Evolutionary conservation across 208 protist genomes (phyloP).

Genomic region (Crithidia fasciculata): DNA sequence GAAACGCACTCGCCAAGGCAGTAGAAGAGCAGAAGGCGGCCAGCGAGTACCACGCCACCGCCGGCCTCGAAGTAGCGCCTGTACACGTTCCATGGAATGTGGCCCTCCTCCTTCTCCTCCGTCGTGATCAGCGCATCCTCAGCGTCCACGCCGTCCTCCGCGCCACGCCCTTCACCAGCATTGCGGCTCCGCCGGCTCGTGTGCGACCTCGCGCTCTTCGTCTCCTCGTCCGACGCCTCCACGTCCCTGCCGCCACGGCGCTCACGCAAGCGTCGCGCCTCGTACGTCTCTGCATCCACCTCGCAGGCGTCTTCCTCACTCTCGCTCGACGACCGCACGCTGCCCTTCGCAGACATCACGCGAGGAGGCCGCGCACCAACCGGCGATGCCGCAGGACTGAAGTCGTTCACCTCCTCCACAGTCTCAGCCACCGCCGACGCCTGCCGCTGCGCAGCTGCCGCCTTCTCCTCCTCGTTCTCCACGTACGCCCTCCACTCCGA

Average conservation of each 20-base stretch:
- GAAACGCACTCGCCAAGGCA: constrained; percentile 32
- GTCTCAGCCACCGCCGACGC: not conserved
- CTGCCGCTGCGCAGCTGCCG: not conserved
- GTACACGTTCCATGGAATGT: constrained; percentile 59
- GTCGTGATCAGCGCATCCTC: constrained; percentile 43
- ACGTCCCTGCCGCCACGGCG: not conserved
- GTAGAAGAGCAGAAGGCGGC: constrained; percentile 35
- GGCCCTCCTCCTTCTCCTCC: constrained; percentile 73
- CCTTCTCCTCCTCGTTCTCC: constrained; percentile 17
- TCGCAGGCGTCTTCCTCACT: not conserved
- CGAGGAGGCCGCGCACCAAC: not conserved
- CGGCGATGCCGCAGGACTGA: not conserved
- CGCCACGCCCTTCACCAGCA: not conserved
- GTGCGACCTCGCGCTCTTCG: not conserved
- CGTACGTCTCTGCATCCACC: not conserved
- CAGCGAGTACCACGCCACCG: constrained; percentile 36
- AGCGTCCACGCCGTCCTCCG: not conserved
- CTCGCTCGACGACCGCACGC: not conserved
- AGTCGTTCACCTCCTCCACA: constrained; percentile 1
- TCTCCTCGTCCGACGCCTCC: not conserved
- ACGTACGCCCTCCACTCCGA: constrained; percentile 23
- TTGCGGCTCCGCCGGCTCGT: not conserved
- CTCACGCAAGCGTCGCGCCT: not conserved
- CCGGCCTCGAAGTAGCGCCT: constrained; percentile 41
- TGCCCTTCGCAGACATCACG: not conserved